Evolutionary conservation across 805 yeast genomes (phyloP).

Genomic region (Lipomyces yamanashiensis): DNA sequence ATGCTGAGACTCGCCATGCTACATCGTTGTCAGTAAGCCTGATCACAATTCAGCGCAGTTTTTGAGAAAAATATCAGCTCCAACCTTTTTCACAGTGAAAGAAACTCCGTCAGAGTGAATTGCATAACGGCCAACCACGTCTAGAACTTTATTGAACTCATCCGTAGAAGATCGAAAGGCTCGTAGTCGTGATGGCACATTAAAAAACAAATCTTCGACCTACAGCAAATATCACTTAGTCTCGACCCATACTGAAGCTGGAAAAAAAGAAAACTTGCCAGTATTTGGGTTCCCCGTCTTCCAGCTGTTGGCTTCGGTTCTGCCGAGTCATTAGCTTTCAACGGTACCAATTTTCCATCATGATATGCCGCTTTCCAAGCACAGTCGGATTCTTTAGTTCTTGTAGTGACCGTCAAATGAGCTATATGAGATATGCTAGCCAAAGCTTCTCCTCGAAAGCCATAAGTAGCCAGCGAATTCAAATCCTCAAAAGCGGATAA

Average conservation of each 20-base stretch:
- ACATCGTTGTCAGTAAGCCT: neutral
- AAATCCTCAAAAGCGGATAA: conserved; percentile 75
- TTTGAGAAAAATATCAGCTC: too few species aligned
- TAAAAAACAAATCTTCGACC: conserved; percentile 89
- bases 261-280: conserved; percentile 33
- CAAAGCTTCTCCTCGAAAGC: conserved; percentile 95
- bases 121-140: conserved; percentile 82
- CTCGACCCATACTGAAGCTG: neutral
- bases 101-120: conserved; percentile 72
- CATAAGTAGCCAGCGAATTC: conserved; percentile 72
- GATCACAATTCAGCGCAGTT: neutral
- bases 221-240: neutral
- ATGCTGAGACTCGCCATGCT: conserved; percentile 70
- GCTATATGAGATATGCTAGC: conserved; percentile 93
- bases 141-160: conserved; percentile 76
- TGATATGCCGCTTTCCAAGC: conserved; percentile 75
- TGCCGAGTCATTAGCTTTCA: conserved; percentile 46
- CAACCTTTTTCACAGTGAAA: conserved; percentile 69
- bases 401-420: conserved; percentile 78
- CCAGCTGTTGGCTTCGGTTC: conserved; percentile 84
- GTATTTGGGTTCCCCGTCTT: conserved; percentile 78
- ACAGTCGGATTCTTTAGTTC: conserved; percentile 59
- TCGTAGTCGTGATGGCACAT: conserved; percentile 76
- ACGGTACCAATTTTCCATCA: conserved; percentile 62
- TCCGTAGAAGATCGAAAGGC: conserved; percentile 70